Evolutionary conservation across 192 early-diverging fungal genomes (phyloP), one percentile per base, ranked within the genome.

Genomic region (Backusella mclennaniae): DNA sequence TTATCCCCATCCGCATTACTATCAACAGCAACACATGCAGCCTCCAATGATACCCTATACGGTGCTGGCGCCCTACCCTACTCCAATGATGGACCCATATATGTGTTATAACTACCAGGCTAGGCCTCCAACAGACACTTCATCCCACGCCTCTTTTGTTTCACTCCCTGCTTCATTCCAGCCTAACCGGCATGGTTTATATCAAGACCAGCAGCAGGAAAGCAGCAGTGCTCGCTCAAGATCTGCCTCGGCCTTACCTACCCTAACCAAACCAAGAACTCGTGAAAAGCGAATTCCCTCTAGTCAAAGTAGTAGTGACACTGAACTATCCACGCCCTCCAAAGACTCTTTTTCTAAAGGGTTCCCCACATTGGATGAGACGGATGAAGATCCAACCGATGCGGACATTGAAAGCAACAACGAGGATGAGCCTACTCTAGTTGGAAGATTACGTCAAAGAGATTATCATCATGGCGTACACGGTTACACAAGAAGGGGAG

Each of bases 21-120:
- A 49, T 49, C 17, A 49, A 6, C 46, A 49, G 19, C 46, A 63
- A n/a, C n/a, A 35, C 0, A 29, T 33, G 9, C 29, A 12, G 7
- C 67, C 67, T 68, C n/a, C 67, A 35, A 68, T 68, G 67, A 14
- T 68, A 15, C 67, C 67, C 15, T 68, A 68, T 35, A 68, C 29
- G 56, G n/a, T 68, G 5, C 33, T 35, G 15, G 8, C 67, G 14
- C 56, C 56, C 23, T 63, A 63, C 26, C 23, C 56, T 3, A 63
- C 56, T 4, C 56, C 23, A 63, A 68, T 68, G 67, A 36, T 68
- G 29, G 67, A 68, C 14, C 67, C 67, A 19, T 68, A 33, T 12
- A 68, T 68, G 33, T 68, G 36, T 19, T 15, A 68, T 35, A 63
- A 11, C 23, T 8, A 63, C 23, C 21, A 63, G 9, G 3, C 56